Evolutionary conservation across 768 basidiomycete genomes (phyloP), one percentile per base, ranked within the genome.

Genomic region (Agrocybe praecox): DNA sequence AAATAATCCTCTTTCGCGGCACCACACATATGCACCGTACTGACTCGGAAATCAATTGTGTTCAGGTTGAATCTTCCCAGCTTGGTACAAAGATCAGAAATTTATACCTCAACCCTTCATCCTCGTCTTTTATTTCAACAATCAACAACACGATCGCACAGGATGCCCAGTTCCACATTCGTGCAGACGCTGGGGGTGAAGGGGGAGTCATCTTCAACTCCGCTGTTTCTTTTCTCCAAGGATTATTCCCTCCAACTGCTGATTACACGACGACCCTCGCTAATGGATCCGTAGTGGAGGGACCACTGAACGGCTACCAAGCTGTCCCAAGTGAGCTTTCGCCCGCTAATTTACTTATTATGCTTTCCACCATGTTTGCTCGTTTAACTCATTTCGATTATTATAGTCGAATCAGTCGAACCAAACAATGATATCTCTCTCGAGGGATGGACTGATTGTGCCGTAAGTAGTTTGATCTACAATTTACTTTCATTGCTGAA

Each of bases 151-250:
- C 70, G 2, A 49, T 79, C 29, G 76, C 72, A 7, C 62, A 81
- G 49, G 68, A 69, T 53, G 60, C 61, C 14, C 77, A 80, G 58
- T 60, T 80, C 15, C 61, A 65, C 11, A 77, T 85, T 49, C 81
- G 79, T 17, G 89, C 90, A 1, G 89, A 91, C 68, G 82, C 80
- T 23, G 87, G 87, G 6, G 88, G 83, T 17, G 89, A 92, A 70
- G 82, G 80, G 17, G 82, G 80, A 32, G 88, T 90, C 9, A 86
- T 90, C 47, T 79, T 81, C 62, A 86, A 90, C 62, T 88, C 87
- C 5, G 85, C 88, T 10, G 72, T 65, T 24, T 87, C 90, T 0
- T 69, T 91, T 49, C 69, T 87, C 10, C 90, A 92, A 67, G 90
- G 89, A 12, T 66, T 92, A 44, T 87, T 80, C 72, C 89, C 88